phyloP scores from a whole-genome alignment of 768 basidiomycete species.

The Lentinula sp. region DNA sequence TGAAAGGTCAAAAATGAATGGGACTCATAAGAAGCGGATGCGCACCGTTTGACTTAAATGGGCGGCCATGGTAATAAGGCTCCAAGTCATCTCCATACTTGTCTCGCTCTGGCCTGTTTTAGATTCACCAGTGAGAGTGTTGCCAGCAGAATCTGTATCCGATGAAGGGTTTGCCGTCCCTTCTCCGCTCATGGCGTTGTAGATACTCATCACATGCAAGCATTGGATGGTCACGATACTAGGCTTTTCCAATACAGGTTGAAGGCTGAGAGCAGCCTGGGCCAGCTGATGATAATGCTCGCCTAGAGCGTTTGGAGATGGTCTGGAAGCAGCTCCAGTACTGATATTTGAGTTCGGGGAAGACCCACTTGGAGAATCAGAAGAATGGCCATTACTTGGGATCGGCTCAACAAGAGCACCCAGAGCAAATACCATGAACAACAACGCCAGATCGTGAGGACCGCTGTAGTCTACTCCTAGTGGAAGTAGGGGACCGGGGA shows the following conservation, averaged over 20 bases:
- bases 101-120: slow-evolving; percentile 52
- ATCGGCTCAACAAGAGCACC: slow-evolving; percentile 40
- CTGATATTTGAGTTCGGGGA: neutral
- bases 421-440: slow-evolving; percentile 47
- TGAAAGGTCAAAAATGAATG: neutral
- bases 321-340: neutral
- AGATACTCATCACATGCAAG: slow-evolving; percentile 62
- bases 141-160: neutral
- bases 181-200: slow-evolving; percentile 59
- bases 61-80: slow-evolving; percentile 54
- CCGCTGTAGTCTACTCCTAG: slow-evolving; percentile 32
- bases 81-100: slow-evolving; percentile 72
- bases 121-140: neutral
- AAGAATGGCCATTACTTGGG: slow-evolving; percentile 10
- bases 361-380: neutral
- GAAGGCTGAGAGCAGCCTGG: slow-evolving; percentile 57
- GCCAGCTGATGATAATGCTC: slow-evolving; percentile 67
- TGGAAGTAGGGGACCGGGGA: slow-evolving; percentile 4
- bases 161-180: slow-evolving; percentile 1
- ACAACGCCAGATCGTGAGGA: slow-evolving; percentile 42
- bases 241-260: slow-evolving; percentile 67
- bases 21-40: slow-evolving; percentile 8
- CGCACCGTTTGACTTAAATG: slow-evolving; percentile 63
- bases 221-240: slow-evolving; percentile 66
- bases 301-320: slow-evolving; percentile 28